Evolutionary conservation across 1,284 basidiomycete genomes (phyloP), one percentile per base, ranked within the genome.

Genomic region (Lignosus rhinocerotis): DNA sequence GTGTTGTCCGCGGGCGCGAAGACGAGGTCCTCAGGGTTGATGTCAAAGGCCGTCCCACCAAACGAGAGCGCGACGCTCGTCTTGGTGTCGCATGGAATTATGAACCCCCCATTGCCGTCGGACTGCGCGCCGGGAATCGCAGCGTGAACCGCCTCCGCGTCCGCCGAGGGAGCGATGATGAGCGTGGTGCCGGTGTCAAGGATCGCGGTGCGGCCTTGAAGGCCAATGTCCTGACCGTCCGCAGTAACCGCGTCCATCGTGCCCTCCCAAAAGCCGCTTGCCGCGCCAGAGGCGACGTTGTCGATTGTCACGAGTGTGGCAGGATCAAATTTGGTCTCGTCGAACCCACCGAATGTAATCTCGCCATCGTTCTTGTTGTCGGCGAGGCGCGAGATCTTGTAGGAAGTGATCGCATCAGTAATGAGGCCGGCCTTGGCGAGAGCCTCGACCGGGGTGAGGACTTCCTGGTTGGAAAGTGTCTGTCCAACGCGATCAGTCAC

Each of bases 141-240:
- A 56, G 73, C 68, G 68, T 86, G 85, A 25, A 86, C 75, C 1
- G 84, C 79, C 8, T 72, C 70, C 12, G 89, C 92, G 61, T 91
- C 89, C 12, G 64, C 63, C 11, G 73, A 64, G 58, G 89, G 87
- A 17, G 80, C 80, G 58, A 89, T 70, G 60, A 88, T 82, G 68
- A 90, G 80, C 41, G 88, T 89, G 63, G 87, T 90, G 62, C 90
- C 90, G 34, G 89, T 92, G 75, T 93, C 90, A 65, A 93, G 82
- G 72, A 93, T 89, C 52, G 89, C 85, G 39, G 84, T 85, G 67
- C 88, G 85, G 45, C 82, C 82, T 17, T 70, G 62, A 46, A 91
- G 75, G 14, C 82, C 80, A 42, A 81, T 67, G 68, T 81, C 77
- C 47, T 75, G 64, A 19, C 84, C 86, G 65, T 87, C 76, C 59